Base-by-base conservation (phyloP, 2,329 filamentous ascomycete species). In the Incumbomyces lentus region DNA sequence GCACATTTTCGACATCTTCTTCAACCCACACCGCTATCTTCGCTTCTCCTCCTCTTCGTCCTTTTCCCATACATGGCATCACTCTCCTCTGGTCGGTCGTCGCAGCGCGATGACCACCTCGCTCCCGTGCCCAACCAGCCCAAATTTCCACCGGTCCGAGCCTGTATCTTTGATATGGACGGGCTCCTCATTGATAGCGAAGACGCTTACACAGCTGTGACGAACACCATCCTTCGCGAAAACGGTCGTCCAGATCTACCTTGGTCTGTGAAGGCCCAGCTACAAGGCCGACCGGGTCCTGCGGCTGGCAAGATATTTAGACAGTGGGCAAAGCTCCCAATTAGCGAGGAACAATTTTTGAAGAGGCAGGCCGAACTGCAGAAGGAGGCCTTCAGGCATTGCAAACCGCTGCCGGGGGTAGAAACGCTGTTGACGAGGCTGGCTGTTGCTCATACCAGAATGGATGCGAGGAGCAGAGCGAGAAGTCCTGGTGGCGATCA, bases 91-190 rank as follows among this genome's bases (percentile, higher is more conserved):
- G 8, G 4, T 26, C 22, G 5, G 22, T 8, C 5, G 22, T 26
- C 22, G 22, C 22, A 4, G 22, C 22, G 22, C 22, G 22, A 26
- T 8, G 8, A 8, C 8, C 22, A 26, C 22, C 22, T 26, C 22
- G 22, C 22, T 26, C 22, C 22, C 22, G 5, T 26, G 22, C 22
- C 22, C 22, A 4, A 26, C 13, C 7, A 11, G 30, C 40, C 22
- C 59, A 86, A 83, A 62, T 81, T 88, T 64, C 84, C 86, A 16
- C 80, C 83, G 39, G 75, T 96, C 49, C 78, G 88, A 57, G 92
- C 90, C 56, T 95, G 89, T 66, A 81, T 98, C 54, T 96, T 98
- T 65, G 92, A 98, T 72, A 95, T 96, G 89, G 92, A 98, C 66
- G 92, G 92, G 50, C 82, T 98, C 31, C 78, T 98, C 16, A 84